Evolutionary conservation across 176 grass and related monocot species (phyloP), one percentile per base, ranked within the genome.

Genomic region (Aechmea fasciata): DNA sequence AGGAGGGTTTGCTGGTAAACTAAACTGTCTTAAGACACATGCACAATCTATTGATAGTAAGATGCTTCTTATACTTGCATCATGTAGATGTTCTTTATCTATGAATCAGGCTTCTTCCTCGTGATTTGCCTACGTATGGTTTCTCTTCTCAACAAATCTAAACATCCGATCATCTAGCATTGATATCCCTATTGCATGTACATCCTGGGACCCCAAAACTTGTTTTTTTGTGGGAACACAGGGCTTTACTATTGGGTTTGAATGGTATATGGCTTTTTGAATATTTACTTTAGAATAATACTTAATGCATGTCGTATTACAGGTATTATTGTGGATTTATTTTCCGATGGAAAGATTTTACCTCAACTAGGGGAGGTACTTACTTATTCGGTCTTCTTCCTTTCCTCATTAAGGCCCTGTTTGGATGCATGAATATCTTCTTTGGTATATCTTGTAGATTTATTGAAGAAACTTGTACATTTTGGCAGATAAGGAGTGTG

Each of bases 241-340:
- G 11, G 7, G 1, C 11, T 25, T 13, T 26, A 65, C 12, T 11
- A 49, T 51, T 13, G n/a, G 29, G 3, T 10, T 80, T 28, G 50
- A n/a, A 10, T 6, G 22, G 3, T 18, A 69, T 13, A 17, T 78
- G 8, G 1, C 11, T 47, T 61, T 59, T 66, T 13, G 53, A 3
- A 52, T 6, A 13, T 0, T 64, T 68, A 73, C 2, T 50, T 33
- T 75, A 20, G 55, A 65, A 33, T 7, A 12, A 63, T 20, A 79
- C 0, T 1, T 55, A 33, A 76, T 62, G 10, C 69, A 66, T 65
- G 13, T 79, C 53, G 52, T 67, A 1, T 26, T 79, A 50, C 80
- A 97, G 93, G 93, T 12, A 87, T 97, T 75, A 69, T 92, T 69
- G 89, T 97, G 62, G 93, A 97, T 92, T 83, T 92, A 51, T 97